Conservation (phyloP, 139 green algal genomes). For the Tetraselmis chui region DNA sequence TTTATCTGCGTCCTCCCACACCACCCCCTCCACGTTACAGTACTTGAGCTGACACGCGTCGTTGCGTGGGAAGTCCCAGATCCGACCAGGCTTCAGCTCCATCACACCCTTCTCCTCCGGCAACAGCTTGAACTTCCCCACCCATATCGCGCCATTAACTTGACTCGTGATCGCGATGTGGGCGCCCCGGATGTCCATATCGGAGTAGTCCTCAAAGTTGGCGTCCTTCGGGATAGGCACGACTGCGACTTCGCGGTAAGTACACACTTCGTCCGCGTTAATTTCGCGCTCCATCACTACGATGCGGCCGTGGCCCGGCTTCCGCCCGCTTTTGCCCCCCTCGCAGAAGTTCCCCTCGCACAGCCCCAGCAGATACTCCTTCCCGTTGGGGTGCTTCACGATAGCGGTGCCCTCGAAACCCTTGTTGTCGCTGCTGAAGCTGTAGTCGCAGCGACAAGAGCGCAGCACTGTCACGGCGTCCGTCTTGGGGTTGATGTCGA, state of each 20-base stretch:
- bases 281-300: constrained; percentile 15
- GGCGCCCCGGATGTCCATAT: background rate
- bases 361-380: constrained; percentile 28
- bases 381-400: constrained; percentile 8
- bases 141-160: constrained; percentile 35
- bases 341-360: constrained; percentile 42
- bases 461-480: constrained; percentile 14
- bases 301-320: constrained; percentile 31
- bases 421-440: constrained; percentile 34
- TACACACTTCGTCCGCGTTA: background rate
- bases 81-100: background rate
- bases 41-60: constrained; percentile 33
- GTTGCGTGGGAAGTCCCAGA: constrained; percentile 28
- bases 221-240: background rate
- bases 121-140: constrained; percentile 28
- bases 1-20: constrained; percentile 30
- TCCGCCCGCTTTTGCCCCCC: constrained; percentile 20
- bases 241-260: background rate
- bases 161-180: constrained; percentile 28
- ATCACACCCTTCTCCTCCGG: constrained; percentile 17
- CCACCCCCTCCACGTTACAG: constrained; percentile 43
- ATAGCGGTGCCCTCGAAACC: constrained; percentile 21
- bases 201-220: background rate
- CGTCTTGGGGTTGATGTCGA: constrained; percentile 6
- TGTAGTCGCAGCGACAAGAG: constrained; percentile 24